Percentiles rank a stretch among this genome's conserved stretches.
Evolutionary conservation across 2,329 filamentous ascomycete species (phyloP).

Genomic region (Colletotrichum truncatum): DNA sequence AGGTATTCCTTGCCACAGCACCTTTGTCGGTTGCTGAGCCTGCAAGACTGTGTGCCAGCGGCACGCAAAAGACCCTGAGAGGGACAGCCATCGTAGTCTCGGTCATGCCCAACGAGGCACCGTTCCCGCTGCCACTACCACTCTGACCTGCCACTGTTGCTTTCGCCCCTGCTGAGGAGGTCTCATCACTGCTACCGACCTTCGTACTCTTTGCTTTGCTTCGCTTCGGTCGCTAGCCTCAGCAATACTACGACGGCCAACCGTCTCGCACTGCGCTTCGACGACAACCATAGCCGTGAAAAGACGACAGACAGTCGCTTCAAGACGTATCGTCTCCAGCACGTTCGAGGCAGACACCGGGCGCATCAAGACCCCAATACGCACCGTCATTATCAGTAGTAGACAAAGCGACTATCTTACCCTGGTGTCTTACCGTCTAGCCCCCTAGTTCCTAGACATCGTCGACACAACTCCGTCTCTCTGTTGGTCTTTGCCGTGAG

Average conservation of each 20-base stretch:
- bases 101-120: not conserved
- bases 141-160: not conserved
- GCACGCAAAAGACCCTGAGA: too few relatives aligned
- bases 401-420: not conserved
- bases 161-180: not conserved
- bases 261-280: too few relatives aligned
- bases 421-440: not conserved
- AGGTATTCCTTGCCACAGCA: too few relatives aligned
- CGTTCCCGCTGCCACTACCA: not conserved
- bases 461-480: conserved; percentile 5
- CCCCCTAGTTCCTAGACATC: not conserved
- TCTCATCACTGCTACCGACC: not conserved
- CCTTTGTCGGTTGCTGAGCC: too few relatives aligned
- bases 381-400: not conserved
- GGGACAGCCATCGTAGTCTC: not conserved
- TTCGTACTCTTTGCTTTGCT: too few relatives aligned
- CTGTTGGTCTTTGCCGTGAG: conserved; percentile 3
- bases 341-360: not conserved
- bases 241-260: too few relatives aligned
- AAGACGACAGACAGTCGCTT: not conserved
- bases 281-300: not conserved
- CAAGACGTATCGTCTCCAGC: not conserved
- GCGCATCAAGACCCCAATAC: not conserved
- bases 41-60: too few relatives aligned
- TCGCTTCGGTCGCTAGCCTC: too few relatives aligned